These are phyloP conservation scores for Combretum micranthum DNA, from an alignment of 345 rosid genomes.

Conservation along the genomic window DNA sequence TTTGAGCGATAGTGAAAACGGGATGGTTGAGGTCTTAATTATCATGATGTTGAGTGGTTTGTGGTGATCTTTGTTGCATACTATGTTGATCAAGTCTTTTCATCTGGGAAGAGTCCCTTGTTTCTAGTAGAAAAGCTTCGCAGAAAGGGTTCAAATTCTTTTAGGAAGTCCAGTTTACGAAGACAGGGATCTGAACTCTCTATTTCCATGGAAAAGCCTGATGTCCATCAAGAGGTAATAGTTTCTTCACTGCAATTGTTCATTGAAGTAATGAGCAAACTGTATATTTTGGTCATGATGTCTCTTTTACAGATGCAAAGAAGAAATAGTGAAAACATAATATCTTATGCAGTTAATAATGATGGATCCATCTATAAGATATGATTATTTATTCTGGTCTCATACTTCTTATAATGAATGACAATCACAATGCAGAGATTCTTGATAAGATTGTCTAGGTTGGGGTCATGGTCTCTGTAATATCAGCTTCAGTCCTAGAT, in stretches of 20 bases:
- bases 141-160: conserved; percentile 27
- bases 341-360: too few relatives aligned
- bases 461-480: too few relatives aligned
- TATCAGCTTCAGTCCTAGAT: too few relatives aligned
- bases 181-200: conserved; percentile 57
- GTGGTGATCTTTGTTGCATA: conserved; percentile 50
- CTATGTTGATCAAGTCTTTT: conserved; percentile 49
- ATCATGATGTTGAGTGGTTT: conserved; percentile 76
- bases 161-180: conserved; percentile 43
- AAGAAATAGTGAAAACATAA: too few relatives aligned
- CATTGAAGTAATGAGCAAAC: not conserved
- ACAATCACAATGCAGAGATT: too few relatives aligned
- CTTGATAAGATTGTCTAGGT: too few relatives aligned
- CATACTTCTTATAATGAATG: too few relatives aligned
- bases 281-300: too few relatives aligned
- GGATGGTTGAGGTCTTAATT: conserved; percentile 51
- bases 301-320: too few relatives aligned
- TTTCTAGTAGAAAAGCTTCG: conserved; percentile 34
- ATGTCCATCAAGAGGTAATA: conserved; percentile 74
- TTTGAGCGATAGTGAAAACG: conserved; percentile 46
- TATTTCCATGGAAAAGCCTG: conserved; percentile 64
- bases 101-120: conserved; percentile 49
- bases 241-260: conserved; percentile 2
- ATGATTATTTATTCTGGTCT: too few relatives aligned
- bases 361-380: too few relatives aligned